Percentiles rank a stretch among this genome's conserved stretches.
These are phyloP conservation scores for Copromyces sp. DNA, from an alignment of 495 filamentous ascomycete genomes.

Conservation along the genomic window DNA sequence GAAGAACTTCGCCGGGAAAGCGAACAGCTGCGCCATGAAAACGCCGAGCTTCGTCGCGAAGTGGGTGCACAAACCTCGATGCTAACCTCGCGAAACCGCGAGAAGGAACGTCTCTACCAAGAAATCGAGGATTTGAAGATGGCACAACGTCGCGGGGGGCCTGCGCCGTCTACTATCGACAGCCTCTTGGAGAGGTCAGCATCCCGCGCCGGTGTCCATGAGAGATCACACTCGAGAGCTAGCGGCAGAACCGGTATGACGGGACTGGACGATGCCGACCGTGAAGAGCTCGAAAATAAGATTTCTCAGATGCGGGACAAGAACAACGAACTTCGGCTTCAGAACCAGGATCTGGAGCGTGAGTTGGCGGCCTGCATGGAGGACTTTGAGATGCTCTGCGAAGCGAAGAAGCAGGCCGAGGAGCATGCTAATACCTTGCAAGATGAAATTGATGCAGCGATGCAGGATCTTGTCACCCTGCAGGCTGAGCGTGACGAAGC, in stretches of 20 bases:
- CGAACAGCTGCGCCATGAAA: slow-evolving; percentile 79
- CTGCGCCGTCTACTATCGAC: slow-evolving; percentile 60
- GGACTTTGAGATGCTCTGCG: slow-evolving; percentile 54
- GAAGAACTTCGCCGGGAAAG: slow-evolving; percentile 50
- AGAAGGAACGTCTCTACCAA: slow-evolving; percentile 88
- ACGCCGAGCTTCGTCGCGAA: slow-evolving; percentile 82
- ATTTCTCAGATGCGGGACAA: slow-evolving; percentile 78
- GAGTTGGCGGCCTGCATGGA: slow-evolving; percentile 59
- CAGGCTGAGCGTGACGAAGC: slow-evolving; percentile 83
- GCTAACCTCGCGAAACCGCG: slow-evolving; percentile 90
- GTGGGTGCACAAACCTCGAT: slow-evolving; percentile 94
- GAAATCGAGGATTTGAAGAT: slow-evolving; percentile 97
- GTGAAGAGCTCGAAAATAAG: slow-evolving; percentile 75
- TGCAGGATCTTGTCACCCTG: slow-evolving; percentile 71
- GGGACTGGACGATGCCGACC: slow-evolving; percentile 64
- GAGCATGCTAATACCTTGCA: slow-evolving; percentile 53
- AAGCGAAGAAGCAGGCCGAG: slow-evolving; percentile 46
- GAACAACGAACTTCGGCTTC: slow-evolving; percentile 70
- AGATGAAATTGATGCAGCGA: slow-evolving; percentile 63
- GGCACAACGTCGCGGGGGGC: slow-evolving; percentile 55
- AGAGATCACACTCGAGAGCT: slow-evolving; percentile 57
- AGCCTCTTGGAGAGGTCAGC: slow-evolving; percentile 89
- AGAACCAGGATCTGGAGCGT: slow-evolving; percentile 68
- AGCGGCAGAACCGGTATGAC: slow-evolving; percentile 56
- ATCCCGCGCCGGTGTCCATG: slow-evolving; percentile 59